Base-by-base conservation (phyloP, 495 filamentous ascomycete species). In the Xylaria flabelliformis region DNA sequence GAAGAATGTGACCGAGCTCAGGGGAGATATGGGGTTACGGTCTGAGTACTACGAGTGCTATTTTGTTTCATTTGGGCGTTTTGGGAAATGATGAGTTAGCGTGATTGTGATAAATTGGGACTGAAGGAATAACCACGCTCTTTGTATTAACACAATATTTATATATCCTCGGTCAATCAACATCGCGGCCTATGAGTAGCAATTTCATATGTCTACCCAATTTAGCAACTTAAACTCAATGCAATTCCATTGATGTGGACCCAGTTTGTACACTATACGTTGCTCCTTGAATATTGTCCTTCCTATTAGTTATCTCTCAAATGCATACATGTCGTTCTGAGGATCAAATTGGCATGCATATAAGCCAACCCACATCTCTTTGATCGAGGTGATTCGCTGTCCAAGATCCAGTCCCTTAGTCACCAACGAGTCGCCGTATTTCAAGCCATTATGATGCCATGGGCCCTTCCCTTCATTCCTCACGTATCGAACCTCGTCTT, bases 1-100 rank as follows among this genome's bases (percentile, higher is more conserved):
- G 93, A 93, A 78, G 92, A 97, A 74, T 96, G 94, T 77, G 93
- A 97, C 79, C 83, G 84, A 21, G 87, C 90, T 53, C 81, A 80
- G 64, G 85, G 82, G 63, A 73, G 64, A 42, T 77, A 79, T 19
- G 75, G 62, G 34, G 21, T 61, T 48, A 67, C 46, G 21, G 64
- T 24, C 24, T 69, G 58, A 53, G 46, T 41, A 58, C 61, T 4
- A 73, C 29, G 9, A 69, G 65, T 34, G 58, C 39, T 59, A n/a
- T 34, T 62, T 10, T 50, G 69, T 61, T 39, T 73, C 61, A 51
- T 66, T 39, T 68, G 19, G 64, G 65, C 59, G 74, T 69, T 73
- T 73, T 0, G 13, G 36, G 53, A 66, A 19, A 34, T 56, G 21
- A 67, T 50, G 15, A 2, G 21, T 67, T 42, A 32, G 17, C 6